Conservation (phyloP, 2,329 filamentous ascomycete species). For the Alternaria rosae region DNA sequence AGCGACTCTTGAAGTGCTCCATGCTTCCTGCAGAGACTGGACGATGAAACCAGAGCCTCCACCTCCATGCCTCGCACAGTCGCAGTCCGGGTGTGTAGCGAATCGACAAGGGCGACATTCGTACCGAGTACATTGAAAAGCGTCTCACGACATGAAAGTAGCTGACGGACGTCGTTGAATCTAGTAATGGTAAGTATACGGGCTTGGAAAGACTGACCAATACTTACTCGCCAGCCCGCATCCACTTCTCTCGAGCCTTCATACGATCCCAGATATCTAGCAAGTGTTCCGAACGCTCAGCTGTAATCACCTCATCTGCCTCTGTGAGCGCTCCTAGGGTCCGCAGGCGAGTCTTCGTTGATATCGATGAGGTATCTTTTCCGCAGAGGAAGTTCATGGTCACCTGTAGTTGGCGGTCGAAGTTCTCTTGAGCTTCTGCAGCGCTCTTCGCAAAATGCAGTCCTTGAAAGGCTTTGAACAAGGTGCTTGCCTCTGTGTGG, state of each 20-base stretch:
- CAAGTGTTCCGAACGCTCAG: constrained; percentile 66
- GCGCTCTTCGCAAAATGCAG: constrained; percentile 72
- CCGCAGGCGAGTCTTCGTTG: constrained; percentile 36
- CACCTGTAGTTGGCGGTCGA: constrained; percentile 68
- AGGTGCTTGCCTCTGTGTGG: constrained; percentile 69
- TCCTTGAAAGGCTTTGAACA: constrained; percentile 83
- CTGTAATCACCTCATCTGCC: constrained; percentile 76
- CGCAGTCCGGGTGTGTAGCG: constrained; percentile 66
- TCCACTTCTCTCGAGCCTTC: constrained; percentile 74
- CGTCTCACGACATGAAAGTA: constrained; percentile 84
- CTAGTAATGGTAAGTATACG: constrained; percentile 56
- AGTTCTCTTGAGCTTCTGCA: constrained; percentile 60
- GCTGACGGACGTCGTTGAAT: constrained; percentile 78
- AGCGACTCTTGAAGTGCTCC: constrained; percentile 85
- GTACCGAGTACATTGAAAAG: constrained; percentile 81
- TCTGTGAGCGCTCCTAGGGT: constrained; percentile 77
- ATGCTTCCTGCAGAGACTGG: constrained; percentile 79
- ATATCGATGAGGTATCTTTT: constrained; percentile 32
- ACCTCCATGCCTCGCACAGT: constrained; percentile 77
- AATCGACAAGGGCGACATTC: constrained; percentile 68
- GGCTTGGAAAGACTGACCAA: neutral
- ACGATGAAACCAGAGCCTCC: constrained; percentile 76
- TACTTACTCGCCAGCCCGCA: constrained; percentile 78
- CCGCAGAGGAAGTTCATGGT: constrained; percentile 51
- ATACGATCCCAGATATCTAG: constrained; percentile 69